Conservation (phyloP, 371 early-diverging fungal species). For the Enterocytospora artemiae region DNA sequence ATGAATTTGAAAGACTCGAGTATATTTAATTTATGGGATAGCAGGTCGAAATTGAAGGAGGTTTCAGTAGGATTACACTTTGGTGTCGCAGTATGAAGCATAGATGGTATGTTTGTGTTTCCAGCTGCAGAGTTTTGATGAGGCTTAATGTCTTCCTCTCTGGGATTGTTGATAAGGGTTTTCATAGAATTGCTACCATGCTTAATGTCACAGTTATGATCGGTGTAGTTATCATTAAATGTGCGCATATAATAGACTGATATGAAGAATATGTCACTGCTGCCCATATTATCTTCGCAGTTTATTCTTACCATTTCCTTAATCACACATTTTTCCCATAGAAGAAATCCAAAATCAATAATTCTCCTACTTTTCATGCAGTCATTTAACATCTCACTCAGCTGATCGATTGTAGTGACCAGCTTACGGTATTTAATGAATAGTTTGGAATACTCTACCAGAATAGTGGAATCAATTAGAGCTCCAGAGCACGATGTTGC, state of each 20-base stretch:
- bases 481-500: too few relatives aligned
- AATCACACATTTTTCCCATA: slow-evolving; percentile 43
- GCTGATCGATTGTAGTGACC: slow-evolving; percentile 11
- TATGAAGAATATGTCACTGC: background rate
- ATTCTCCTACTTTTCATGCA: slow-evolving; percentile 23
- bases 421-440: slow-evolving; percentile 19
- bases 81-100: too few relatives aligned
- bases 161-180: too few relatives aligned
- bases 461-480: too few relatives aligned
- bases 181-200: too few relatives aligned
- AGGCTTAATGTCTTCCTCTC: too few relatives aligned
- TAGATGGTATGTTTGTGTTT: too few relatives aligned
- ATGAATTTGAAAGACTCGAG: slow-evolving; percentile 22
- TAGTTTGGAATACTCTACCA: slow-evolving; percentile 19
- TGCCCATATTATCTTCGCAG: too few relatives aligned
- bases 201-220: background rate
- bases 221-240: background rate
- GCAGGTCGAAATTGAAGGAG: too few relatives aligned
- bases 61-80: too few relatives aligned
- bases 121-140: too few relatives aligned
- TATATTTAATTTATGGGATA: background rate
- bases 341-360: slow-evolving; percentile 34
- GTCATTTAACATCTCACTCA: slow-evolving; percentile 36
- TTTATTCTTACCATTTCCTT: too few relatives aligned
- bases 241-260: background rate